These are phyloP conservation scores for Tetracentron sinense DNA, from an alignment of 164 flowering plant species.

Conservation along the genomic window DNA sequence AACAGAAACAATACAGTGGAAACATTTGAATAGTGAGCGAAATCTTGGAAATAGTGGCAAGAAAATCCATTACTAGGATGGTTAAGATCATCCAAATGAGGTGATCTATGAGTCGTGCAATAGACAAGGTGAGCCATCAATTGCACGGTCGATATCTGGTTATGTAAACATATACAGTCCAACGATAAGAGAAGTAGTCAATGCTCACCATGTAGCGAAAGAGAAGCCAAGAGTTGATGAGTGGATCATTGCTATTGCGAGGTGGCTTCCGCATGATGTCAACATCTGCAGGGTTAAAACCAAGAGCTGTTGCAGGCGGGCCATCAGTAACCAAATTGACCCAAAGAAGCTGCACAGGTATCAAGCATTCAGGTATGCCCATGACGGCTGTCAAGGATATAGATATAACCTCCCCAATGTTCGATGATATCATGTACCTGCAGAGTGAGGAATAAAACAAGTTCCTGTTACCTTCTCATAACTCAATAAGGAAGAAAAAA, in stretches of 20 bases:
- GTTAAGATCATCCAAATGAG: background rate
- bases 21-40: no score
- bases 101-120: background rate
- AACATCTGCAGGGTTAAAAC: conserved; percentile 85
- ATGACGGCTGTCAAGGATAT: conserved; percentile 86
- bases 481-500: background rate
- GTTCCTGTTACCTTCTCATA: background rate
- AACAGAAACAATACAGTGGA: no score
- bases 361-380: conserved; percentile 88
- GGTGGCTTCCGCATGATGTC: conserved; percentile 92
- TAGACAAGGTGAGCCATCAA: no score
- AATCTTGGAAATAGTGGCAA: background rate
- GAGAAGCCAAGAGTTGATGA: conserved; percentile 75
- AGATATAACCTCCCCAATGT: conserved; percentile 90
- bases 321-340: conserved; percentile 96
- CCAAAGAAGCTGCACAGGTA: conserved; percentile 95
- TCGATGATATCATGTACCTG: conserved; percentile 98
- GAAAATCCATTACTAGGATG: background rate
- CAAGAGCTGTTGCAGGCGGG: conserved; percentile 96
- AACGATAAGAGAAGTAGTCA: background rate
- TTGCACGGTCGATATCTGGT: no score
- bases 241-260: conserved; percentile 74
- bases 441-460: conserved; percentile 13
- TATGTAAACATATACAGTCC: no score
- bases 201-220: conserved; percentile 74